phyloP scores from a whole-genome alignment of 768 basidiomycete genomes.

The Tricholoma flavovirens region DNA sequence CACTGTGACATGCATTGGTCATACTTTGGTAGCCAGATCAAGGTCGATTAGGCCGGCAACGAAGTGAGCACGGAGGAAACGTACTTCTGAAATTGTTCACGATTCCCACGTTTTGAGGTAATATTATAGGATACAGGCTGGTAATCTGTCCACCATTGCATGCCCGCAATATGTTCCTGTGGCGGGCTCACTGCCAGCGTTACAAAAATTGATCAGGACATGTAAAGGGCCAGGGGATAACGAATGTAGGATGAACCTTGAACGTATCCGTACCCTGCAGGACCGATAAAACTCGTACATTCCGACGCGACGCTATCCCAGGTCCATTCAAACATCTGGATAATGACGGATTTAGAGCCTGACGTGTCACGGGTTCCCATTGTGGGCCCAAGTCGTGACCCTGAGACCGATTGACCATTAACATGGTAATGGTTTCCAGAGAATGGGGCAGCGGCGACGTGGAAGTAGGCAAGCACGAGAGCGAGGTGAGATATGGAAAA shows the following conservation, averaged over 20 bases:
- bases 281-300: slow-evolving; percentile 61
- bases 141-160: slow-evolving; percentile 74
- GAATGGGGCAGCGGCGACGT: neutral
- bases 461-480: neutral
- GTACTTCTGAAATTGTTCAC: slow-evolving; percentile 41
- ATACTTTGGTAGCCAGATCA: slow-evolving; percentile 26
- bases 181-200: slow-evolving; percentile 38
- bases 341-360: slow-evolving; percentile 43
- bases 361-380: neutral
- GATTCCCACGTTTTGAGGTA: slow-evolving; percentile 60
- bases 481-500: neutral
- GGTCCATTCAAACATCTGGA: slow-evolving; percentile 69
- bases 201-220: too few relatives aligned
- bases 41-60: too few relatives aligned
- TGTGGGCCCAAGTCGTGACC: neutral
- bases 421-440: neutral
- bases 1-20: slow-evolving; percentile 45
- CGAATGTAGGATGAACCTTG: slow-evolving; percentile 35
- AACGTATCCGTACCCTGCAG: slow-evolving; percentile 65
- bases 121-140: slow-evolving; percentile 62
- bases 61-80: slow-evolving; percentile 8
- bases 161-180: slow-evolving; percentile 51
- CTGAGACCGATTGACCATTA: neutral
- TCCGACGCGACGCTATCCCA: slow-evolving; percentile 57
- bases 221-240: too few relatives aligned